phyloP scores from a whole-genome alignment of 257 asterid species.

The Misopates orontium region DNA sequence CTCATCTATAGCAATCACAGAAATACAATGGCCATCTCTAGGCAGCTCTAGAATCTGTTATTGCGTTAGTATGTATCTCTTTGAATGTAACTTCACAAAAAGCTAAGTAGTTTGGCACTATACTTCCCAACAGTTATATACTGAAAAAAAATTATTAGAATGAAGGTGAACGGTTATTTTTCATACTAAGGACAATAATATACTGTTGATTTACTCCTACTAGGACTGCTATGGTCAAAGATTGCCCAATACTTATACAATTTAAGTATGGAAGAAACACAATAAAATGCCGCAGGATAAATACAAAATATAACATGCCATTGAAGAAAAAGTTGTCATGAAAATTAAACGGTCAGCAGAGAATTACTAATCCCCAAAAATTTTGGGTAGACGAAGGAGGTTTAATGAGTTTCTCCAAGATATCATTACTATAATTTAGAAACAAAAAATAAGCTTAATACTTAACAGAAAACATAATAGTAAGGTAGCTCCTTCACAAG shows the following conservation, averaged over 20 bases:
- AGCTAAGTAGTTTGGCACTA: neutral
- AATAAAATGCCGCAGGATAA: neutral
- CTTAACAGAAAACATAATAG: slow-evolving; percentile 7
- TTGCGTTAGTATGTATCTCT: neutral
- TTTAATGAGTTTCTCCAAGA: neutral
- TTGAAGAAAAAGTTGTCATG: neutral
- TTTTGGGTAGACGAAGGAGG: neutral
- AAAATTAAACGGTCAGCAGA: slow-evolving; percentile 4
- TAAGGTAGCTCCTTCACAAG: slow-evolving; percentile 2
- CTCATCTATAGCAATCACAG: slow-evolving; percentile 1
- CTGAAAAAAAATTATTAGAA: slow-evolving; percentile 4
- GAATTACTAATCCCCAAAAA: neutral
- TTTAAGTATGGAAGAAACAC: slow-evolving; percentile 19
- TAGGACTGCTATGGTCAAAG: neutral
- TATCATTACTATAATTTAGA: neutral
- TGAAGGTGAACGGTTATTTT: neutral
- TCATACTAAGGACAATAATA: slow-evolving; percentile 7
- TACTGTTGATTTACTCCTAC: slow-evolving; percentile 11
- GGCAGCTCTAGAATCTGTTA: slow-evolving; percentile 4
- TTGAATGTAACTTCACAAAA: slow-evolving; percentile 9
- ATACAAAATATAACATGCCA: no score
- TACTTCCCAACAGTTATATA: neutral
- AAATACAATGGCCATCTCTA: slow-evolving; percentile 11
- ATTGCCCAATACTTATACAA: slow-evolving; percentile 4
- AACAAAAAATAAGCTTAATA: slow-evolving; percentile 14